Evolutionary conservation across 192 early-diverging fungal species (phyloP).

Genomic region (Geosiphon pyriformis): DNA sequence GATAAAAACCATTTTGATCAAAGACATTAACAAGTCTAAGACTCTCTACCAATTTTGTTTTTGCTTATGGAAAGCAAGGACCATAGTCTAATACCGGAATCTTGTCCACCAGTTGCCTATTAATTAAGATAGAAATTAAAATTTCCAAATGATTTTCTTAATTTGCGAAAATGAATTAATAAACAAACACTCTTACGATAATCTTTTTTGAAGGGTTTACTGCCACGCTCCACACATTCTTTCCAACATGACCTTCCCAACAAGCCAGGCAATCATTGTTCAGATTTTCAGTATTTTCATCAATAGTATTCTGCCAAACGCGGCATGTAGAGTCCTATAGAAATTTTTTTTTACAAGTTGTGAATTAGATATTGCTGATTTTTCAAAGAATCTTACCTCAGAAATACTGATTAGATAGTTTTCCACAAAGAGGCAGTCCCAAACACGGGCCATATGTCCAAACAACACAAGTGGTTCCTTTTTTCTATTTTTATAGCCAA

Average conservation of each 20-base stretch:
- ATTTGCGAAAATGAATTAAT: background rate
- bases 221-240: slow-evolving; percentile 79
- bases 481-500: background rate
- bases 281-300: slow-evolving; percentile 29
- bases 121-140: background rate
- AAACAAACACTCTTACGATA: slow-evolving; percentile 32
- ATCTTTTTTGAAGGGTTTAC: slow-evolving; percentile 43
- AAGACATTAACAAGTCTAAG: background rate
- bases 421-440: slow-evolving; percentile 64
- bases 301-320: slow-evolving; percentile 60
- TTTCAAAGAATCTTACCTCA: slow-evolving; percentile 40
- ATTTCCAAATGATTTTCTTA: background rate
- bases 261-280: slow-evolving; percentile 55
- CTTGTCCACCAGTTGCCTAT: slow-evolving; percentile 71
- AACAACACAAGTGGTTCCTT: slow-evolving; percentile 41
- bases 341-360: too few relatives aligned
- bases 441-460: slow-evolving; percentile 76
- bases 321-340: slow-evolving; percentile 65
- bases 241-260: slow-evolving; percentile 76
- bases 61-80: slow-evolving; percentile 45
- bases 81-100: slow-evolving; percentile 77
- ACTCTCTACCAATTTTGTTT: slow-evolving; percentile 46
- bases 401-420: slow-evolving; percentile 60
- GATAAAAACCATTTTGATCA: background rate
- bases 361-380: too few relatives aligned